Conservation (phyloP, 805 yeast species). For the Candida sphagnicola region DNA sequence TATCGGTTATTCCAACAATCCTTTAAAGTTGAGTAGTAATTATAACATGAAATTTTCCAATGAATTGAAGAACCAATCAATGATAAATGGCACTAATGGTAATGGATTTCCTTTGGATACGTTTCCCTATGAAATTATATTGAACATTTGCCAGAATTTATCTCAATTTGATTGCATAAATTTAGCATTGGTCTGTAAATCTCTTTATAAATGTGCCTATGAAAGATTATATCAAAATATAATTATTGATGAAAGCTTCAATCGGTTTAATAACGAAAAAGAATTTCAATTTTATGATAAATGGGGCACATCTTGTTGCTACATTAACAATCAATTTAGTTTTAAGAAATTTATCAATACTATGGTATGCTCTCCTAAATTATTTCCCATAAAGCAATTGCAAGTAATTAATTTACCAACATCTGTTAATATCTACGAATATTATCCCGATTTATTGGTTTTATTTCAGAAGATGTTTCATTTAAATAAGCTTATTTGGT, state of each 20-base stretch:
- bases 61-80: not conserved
- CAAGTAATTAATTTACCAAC: slow-evolving; percentile 39
- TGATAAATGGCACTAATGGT: not conserved
- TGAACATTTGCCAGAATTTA: slow-evolving; percentile 26
- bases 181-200: slow-evolving; percentile 24
- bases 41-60: not conserved
- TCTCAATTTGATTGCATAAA: slow-evolving; percentile 36
- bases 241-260: slow-evolving; percentile 34
- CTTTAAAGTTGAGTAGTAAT: slow-evolving; percentile 3
- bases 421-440: slow-evolving; percentile 34
- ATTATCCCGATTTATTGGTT: slow-evolving; percentile 21
- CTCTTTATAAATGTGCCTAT: slow-evolving; percentile 25
- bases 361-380: not conserved
- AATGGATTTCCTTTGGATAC: slow-evolving; percentile 15
- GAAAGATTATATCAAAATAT: slow-evolving; percentile 36
- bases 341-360: slow-evolving; percentile 31
- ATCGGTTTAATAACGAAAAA: slow-evolving; percentile 28
- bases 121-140: slow-evolving; percentile 36
- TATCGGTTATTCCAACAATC: slow-evolving; percentile 19
- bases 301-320: slow-evolving; percentile 18
- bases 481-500: slow-evolving; percentile 30
- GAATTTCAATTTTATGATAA: slow-evolving; percentile 13
- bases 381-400: slow-evolving; percentile 19
- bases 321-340: slow-evolving; percentile 36
- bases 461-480: slow-evolving; percentile 22